Evolutionary conservation across 2,329 filamentous ascomycete species (phyloP).

Genomic region (Dryadomyces quercus-mongolicae): DNA sequence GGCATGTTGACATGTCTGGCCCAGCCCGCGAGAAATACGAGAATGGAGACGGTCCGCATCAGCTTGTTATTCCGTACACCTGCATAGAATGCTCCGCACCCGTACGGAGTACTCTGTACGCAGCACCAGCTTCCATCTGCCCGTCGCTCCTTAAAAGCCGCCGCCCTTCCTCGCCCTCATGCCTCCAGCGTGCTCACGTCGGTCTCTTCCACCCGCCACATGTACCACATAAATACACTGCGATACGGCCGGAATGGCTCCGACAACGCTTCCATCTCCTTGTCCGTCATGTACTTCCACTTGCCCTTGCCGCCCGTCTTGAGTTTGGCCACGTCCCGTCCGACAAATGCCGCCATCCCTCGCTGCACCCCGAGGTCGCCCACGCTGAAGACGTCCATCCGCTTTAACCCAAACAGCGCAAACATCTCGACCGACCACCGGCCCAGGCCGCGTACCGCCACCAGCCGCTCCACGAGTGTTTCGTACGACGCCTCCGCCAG

Average conservation of each 20-base stretch:
- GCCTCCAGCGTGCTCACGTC: conserved; percentile 47
- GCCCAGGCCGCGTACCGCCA: conserved; percentile 76
- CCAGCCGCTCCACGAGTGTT: conserved; percentile 69
- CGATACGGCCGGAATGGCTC: conserved; percentile 77
- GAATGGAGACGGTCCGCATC: no score
- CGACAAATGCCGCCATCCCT: conserved; percentile 81
- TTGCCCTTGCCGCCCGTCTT: conserved; percentile 76
- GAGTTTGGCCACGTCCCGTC: conserved; percentile 71
- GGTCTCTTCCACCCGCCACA: conserved; percentile 80
- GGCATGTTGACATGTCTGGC: no score
- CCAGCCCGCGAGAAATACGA: no score
- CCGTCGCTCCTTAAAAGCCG: no score
- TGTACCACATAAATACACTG: conserved; percentile 96
- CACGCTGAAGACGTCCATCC: conserved; percentile 84
- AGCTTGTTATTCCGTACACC: no score
- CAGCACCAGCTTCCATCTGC: neutral
- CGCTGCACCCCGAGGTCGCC: conserved; percentile 90
- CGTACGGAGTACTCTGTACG: neutral
- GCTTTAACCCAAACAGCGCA: conserved; percentile 86
- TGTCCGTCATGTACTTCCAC: conserved; percentile 96
- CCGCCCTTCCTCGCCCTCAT: neutral
- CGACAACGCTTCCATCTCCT: conserved; percentile 77
- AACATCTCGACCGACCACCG: conserved; percentile 98
- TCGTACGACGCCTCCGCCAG: conserved; percentile 59
- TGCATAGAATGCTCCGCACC: neutral